A percentile compares a stretch with the other conserved stretches of the same genome.
Evolutionary conservation across 1,139 yeast genomes (phyloP).

Genomic region (Blastobotrys persicus): DNA sequence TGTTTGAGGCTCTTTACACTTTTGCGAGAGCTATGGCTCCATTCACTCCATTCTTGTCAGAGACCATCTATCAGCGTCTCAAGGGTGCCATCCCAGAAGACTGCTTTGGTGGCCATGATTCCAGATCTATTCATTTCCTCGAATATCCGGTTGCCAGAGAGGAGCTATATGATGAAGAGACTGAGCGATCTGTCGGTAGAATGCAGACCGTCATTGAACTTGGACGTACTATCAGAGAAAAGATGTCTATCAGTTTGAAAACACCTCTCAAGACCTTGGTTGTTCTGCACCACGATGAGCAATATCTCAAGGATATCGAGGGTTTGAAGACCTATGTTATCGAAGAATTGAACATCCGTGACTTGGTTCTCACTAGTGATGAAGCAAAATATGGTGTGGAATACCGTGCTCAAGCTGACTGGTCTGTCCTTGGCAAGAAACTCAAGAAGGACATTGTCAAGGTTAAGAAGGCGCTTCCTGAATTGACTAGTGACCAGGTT

Average conservation of each 20-base stretch:
- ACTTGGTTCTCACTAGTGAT: slow-evolving; percentile 80
- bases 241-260: slow-evolving; percentile 88
- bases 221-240: slow-evolving; percentile 96
- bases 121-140: slow-evolving; percentile 89
- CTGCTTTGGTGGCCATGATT: slow-evolving; percentile 47
- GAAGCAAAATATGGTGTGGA: slow-evolving; percentile 90
- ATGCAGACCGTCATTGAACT: slow-evolving; percentile 97
- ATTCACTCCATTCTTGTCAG: slow-evolving; percentile 94
- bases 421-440: slow-evolving; percentile 98
- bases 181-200: slow-evolving; percentile 73
- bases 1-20: slow-evolving; percentile 84
- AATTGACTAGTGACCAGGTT: slow-evolving; percentile 75
- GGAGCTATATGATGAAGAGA: slow-evolving; percentile 73
- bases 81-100: slow-evolving; percentile 56
- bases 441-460: slow-evolving; percentile 89
- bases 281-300: slow-evolving; percentile 75
- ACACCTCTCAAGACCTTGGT: slow-evolving; percentile 89
- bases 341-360: slow-evolving; percentile 92
- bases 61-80: slow-evolving; percentile 79
- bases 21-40: slow-evolving; percentile 98
- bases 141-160: slow-evolving; percentile 82
- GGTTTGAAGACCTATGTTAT: slow-evolving; percentile 73
- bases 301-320: slow-evolving; percentile 73
- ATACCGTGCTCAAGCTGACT: slow-evolving; percentile 94
- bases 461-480: slow-evolving; percentile 91